Conservation (phyloP, 1,139 yeast genomes). For the Debaryomyces robertsiae region DNA sequence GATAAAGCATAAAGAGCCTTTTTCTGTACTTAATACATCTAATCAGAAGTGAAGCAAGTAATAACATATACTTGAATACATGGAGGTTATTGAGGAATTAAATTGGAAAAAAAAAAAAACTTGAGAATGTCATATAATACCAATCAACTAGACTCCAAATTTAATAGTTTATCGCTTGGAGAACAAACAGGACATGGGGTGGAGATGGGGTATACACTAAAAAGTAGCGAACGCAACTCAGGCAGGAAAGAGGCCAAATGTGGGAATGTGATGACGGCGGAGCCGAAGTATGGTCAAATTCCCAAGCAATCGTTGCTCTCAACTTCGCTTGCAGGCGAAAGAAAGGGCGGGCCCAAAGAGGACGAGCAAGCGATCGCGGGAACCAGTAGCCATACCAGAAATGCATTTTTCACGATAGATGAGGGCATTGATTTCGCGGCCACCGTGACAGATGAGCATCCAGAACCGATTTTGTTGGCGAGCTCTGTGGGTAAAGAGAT, state of each 20-base stretch:
- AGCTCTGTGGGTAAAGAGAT: conserved; percentile 55
- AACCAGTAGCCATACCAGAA: neutral
- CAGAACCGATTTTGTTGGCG: conserved; percentile 57
- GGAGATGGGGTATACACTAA: conserved; percentile 1
- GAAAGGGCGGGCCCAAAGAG: neutral
- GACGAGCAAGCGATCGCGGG: neutral
- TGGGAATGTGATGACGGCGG: neutral
- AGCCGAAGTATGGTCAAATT: conserved; percentile 8
- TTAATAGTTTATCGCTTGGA: conserved; percentile 18
- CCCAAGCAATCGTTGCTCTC: conserved; percentile 30
- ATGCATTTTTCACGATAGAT: conserved; percentile 8
- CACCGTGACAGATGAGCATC: conserved; percentile 39
- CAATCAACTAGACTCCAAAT: conserved; percentile 24
- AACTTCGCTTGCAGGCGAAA: conserved; percentile 29
- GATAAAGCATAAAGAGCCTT: conserved; percentile 3
- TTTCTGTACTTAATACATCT: neutral
- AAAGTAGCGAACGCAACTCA: neutral
- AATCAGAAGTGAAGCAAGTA: neutral
- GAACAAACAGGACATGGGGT: conserved; percentile 6
- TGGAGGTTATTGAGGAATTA: neutral
- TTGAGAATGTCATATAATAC: conserved; percentile 18
- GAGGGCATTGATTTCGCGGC: conserved; percentile 8
- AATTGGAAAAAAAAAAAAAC: neutral
- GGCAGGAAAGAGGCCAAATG: neutral
- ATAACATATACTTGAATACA: neutral